Conservation (phyloP, 1,284 basidiomycete species). For the Trichosporon faecale region DNA sequence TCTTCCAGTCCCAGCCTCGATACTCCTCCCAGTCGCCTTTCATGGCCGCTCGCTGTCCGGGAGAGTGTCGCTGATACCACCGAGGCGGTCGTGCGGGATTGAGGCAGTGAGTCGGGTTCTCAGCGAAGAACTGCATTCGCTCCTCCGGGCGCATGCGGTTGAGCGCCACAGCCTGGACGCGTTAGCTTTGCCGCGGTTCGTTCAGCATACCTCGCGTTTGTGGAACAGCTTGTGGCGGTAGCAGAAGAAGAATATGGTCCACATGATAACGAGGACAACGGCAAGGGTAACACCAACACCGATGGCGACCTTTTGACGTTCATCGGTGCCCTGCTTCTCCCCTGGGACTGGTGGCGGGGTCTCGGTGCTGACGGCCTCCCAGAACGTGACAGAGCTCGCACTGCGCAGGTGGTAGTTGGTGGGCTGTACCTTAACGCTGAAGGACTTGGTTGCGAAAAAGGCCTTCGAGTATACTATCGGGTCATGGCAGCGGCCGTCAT, state of each 20-base stretch:
- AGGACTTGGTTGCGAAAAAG: constrained; percentile 44
- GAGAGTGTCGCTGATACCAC: neutral
- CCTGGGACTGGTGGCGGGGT: constrained; percentile 34
- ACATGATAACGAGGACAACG: constrained; percentile 33
- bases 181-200: neutral
- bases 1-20: constrained; percentile 9
- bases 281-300: constrained; percentile 38
- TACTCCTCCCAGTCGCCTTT: constrained; percentile 6
- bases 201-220: neutral
- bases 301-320: constrained; percentile 31
- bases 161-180: constrained; percentile 37
- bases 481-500: constrained; percentile 34
- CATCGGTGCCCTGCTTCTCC: constrained; percentile 24
- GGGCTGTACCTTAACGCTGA: constrained; percentile 3
- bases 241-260: constrained; percentile 14
- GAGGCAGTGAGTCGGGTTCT: constrained; percentile 40
- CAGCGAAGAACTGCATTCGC: constrained; percentile 37
- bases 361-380: constrained; percentile 30
- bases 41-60: neutral
- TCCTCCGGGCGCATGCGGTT: constrained; percentile 39
- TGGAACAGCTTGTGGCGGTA: constrained; percentile 5
- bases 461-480: constrained; percentile 35
- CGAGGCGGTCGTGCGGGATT: constrained; percentile 27
- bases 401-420: constrained; percentile 22
- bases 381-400: constrained; percentile 34